Evolutionary conservation across 176 grass and related monocot species (phyloP), one percentile per base, ranked within the genome.

Genomic region (Olyra latifolia): DNA sequence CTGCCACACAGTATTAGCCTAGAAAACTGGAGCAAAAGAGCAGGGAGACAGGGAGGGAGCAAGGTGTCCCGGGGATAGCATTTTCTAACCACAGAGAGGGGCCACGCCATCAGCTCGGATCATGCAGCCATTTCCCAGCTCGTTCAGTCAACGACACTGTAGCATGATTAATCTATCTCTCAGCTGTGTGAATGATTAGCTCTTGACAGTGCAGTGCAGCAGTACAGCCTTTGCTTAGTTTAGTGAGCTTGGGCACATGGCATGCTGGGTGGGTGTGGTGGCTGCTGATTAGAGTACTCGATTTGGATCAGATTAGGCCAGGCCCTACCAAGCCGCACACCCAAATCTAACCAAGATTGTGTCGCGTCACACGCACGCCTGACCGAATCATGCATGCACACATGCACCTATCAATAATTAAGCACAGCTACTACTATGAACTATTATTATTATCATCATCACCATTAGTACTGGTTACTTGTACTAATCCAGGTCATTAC

Each of bases 321-420:
- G 66, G 42, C 11, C 22, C 67, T 48, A 48, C 42, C 22, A 19
- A 23, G 24, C n/a, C 39, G 66, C 77, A 80, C 71, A 77, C 45
- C 71, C 87, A 62, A 47, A 89, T 82, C 83, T 82, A 86, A 53
- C 49, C 73, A 75, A 82, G 83, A 89, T 86, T 16, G 72, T 57
- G 38, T 62, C 53, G 76, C 28, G 8, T 66, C 52, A 41, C 71
- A 40, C 40, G 55, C 20, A 0, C 10, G 17, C 45, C 5, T 2
- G 19, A 59, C 46, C 38, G 40, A 47, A 81, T 76, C 71, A 40
- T 71, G 63, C 74, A 25, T 6, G 48, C 76, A 74, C 59, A 67
- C 59, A 48, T 80, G 60, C 32, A 13, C 62, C 76, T 59, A 66
- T 62, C 28, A 3, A 12, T 46, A 72, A 76, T 35, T 35, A 35